Base-by-base conservation (phyloP, 306 rosid genomes). In the Vigna mungo region DNA sequence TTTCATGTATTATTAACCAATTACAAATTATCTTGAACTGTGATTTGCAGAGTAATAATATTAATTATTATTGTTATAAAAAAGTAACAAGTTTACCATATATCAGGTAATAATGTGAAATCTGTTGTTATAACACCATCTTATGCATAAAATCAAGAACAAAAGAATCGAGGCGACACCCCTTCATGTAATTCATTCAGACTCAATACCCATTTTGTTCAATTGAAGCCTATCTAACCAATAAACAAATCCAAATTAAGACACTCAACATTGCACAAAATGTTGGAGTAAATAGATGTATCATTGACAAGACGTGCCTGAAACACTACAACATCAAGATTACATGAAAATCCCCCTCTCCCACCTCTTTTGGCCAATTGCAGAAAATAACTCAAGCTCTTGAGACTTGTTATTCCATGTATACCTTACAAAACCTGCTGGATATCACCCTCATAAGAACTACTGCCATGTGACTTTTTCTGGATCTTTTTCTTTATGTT, bases 401-500 rank as follows among this genome's bases (percentile, higher is more conserved):
- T 52, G 72, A 48, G 76, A 78, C n/a, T 36, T 78, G 63, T 11
- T 81, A 78, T 62, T 30, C 14, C 73, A 51, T 60, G 34, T 59
- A 79, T 2, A 71, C 54, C 80, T 81, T 58, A 74, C 71, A 84
- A 71, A 77, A 83, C 76, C 56, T 53, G 52, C 59, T 56, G 79
- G 47, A 85, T 59, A 74, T 78, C 78, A 44, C 75, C 43, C 75
- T 48, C 48, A 80, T 55, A 78, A 39, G 43, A 81, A 61, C 56
- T 18, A 69, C 78, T 65, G 74, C 77, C 58, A 46, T 51, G 55
- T 46, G 75, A 32, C 86, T 44, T 77, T 75, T 44, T 71, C 76
- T 60, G 77, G 85, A 80, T 65, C 72, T 84, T 64, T 67, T 54
- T 63, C 78, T 65, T 39, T 58, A 80, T 55, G 62, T 72, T 79